Evolutionary conservation across 805 yeast species (phyloP).

Genomic region (Candida arabinofermentans): DNA sequence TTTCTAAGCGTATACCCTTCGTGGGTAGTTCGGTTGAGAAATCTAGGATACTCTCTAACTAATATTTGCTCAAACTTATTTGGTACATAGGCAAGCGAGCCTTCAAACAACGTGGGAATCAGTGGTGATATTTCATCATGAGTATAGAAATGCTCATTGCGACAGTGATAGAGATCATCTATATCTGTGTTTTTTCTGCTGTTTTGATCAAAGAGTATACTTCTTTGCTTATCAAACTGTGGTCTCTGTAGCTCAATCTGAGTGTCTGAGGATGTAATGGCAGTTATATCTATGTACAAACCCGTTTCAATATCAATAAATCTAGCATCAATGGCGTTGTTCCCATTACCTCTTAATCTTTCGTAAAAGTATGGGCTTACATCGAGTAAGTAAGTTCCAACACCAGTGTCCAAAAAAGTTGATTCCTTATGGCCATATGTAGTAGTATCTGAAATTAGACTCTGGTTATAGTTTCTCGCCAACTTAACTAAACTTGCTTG

Average conservation of each 20-base stretch:
- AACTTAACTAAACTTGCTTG: conserved; percentile 39
- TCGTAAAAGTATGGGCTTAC: conserved; percentile 32
- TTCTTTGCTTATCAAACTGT: conserved; percentile 12
- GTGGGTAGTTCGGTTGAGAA: conserved; percentile 15
- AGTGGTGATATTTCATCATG: conserved; percentile 50
- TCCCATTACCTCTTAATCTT: conserved; percentile 40
- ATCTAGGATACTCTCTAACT: conserved; percentile 34
- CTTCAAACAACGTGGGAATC: conserved; percentile 54
- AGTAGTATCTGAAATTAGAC: conserved; percentile 41
- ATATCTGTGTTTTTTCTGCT: conserved; percentile 8
- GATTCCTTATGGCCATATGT: conserved; percentile 4
- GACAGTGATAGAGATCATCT: conserved; percentile 37
- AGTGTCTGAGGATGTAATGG: conserved; percentile 25
- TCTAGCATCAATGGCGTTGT: conserved; percentile 52
- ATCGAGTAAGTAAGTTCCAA: conserved; percentile 31
- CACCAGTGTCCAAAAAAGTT: conserved; percentile 24
- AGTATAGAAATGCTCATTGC: conserved; percentile 52
- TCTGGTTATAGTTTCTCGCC: conserved; percentile 45
- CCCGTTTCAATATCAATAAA: conserved; percentile 49
- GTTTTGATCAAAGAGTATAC: conserved; percentile 14
- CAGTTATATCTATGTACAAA: conserved; percentile 42
- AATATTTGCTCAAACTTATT: conserved; percentile 32
- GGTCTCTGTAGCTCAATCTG: conserved; percentile 6
- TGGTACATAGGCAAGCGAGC: conserved; percentile 46
- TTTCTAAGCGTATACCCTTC: conserved; percentile 23